Evolutionary conservation across 257 asterid genomes (phyloP).

Genomic region (Thymus mandschuricus): DNA sequence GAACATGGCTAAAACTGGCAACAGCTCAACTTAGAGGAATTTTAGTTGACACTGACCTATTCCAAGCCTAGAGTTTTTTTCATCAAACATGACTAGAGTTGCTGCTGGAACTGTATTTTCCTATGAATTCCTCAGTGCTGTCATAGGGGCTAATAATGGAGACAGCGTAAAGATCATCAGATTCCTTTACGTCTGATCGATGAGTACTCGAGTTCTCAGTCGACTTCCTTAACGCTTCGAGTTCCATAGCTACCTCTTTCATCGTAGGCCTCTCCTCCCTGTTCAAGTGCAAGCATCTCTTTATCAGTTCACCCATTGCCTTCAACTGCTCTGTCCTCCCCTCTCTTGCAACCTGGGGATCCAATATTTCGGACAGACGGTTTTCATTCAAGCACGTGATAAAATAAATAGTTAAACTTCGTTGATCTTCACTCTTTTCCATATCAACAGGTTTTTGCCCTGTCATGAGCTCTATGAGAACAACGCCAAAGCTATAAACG

Average conservation of each 20-base stretch:
- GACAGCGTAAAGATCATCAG: no score
- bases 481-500: constrained; percentile 80
- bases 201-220: no score
- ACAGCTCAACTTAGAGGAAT: no score
- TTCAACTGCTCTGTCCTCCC: constrained; percentile 64
- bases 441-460: constrained; percentile 62
- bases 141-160: no score
- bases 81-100: no score
- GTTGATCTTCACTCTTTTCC: constrained; percentile 44
- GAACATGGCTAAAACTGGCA: no score
- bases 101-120: no score
- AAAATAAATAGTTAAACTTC: constrained; percentile 54
- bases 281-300: constrained; percentile 51
- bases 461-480: constrained; percentile 66
- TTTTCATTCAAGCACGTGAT: constrained; percentile 49
- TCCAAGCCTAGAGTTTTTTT: no score
- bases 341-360: constrained; percentile 60
- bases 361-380: constrained; percentile 54
- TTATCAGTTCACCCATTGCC: constrained; percentile 51
- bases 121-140: no score
- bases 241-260: constrained; percentile 79
- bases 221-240: constrained; percentile 64
- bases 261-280: constrained; percentile 74
- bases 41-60: no score
- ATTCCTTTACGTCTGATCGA: no score